Base-by-base conservation (phyloP, 495 filamentous ascomycete genomes). In the Usnea hakonensis region DNA sequence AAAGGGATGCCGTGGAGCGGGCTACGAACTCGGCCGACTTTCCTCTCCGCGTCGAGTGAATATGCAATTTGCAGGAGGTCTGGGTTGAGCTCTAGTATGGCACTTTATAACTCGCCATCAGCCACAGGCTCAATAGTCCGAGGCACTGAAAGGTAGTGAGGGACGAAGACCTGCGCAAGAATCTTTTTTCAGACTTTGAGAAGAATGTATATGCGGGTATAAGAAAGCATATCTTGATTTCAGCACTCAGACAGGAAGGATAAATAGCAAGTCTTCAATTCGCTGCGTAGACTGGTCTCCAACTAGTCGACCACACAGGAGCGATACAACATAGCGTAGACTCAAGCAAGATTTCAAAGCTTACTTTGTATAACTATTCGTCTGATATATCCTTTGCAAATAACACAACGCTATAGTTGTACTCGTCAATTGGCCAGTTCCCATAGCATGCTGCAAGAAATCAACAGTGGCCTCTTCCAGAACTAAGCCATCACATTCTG, bases 1-100 rank as follows among this genome's bases (percentile, higher is more conserved):
- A 89, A 85, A 3, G 88, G 88, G 60, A 91, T 87, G 26, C 87
- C 86, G 69, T 91, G 87, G 1, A 90, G 77, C 8, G 81, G 81
- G 36, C 85, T 78, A 23, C 85, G 79, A 17, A 85, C 73, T 37
- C 67, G 75, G 16, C 85, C 85, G 2, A 70, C 60, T 7, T 69
- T 69, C 40, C 87, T 79, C 72, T 90, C 86, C 0, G 64, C 69
- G 69, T 90, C 88, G 23, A 85, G 74, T 36, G 68, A 62, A 10
- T 75, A 71, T 9, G 88, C 87, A 67, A 86, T 86, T 16, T 71
- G 33, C 54, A 83, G 69, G 4, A 75, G 79, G 70, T 88, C 83
- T 0, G 87, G 86, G 71, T 88, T 88, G 32, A 81, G 59, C 67
- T 87, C 77, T 54, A 88, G 68, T 33, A 87, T 70, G 19, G 83